Evolutionary conservation across 208 protist species (phyloP), one percentile per base, ranked within the genome.

Genomic region (Leishmania arabica): DNA sequence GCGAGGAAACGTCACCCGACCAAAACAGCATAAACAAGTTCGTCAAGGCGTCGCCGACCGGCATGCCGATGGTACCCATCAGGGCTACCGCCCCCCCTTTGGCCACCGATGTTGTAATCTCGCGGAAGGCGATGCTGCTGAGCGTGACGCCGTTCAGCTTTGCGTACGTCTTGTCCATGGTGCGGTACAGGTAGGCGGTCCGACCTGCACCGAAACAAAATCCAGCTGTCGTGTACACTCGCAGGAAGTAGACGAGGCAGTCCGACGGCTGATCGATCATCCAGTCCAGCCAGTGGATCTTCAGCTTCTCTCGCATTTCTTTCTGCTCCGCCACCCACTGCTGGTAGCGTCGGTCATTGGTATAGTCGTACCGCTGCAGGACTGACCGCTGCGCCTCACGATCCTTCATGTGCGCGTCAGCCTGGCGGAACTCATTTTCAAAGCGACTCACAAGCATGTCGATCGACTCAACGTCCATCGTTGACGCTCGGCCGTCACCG

Each of bases 101-200:
- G n/a, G 90, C 84, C 21, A 98, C 88, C 21, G 85, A 83, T 7
- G 81, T 62, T 68, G 83, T 93, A 4, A 95, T 80, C 77, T 96
- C 93, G 40, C 92, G 85, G 40, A 95, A 86, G 17, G 89, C 91
- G 60, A 98, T 89, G 42, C 84, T 80, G 34, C 77, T 75, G 21
- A 96, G 79, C 4, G 86, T 89, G 34, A 96, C 93, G 69, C 95
- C 95, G 81, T 98, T 91, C 27, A 98, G 88, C 77, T 95, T 95
- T 40, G 93, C 90, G 88, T 97, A 98, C 70, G 91, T 86, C 84
- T 92, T 93, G 85, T 98, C 95, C 91, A 98, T 98, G 47, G 93
- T 96, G 66, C 93, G 95, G 80, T 95, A 96, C 6, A 98, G 86
- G 77, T 95, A 93, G 2, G 82, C 75, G 1, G 90, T 95, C 13